A percentile compares a stretch with the other conserved stretches of the same genome.
These are phyloP conservation scores for Trichoderma sp. DNA, from an alignment of 2,329 filamentous ascomycete species.

Conservation along the genomic window DNA sequence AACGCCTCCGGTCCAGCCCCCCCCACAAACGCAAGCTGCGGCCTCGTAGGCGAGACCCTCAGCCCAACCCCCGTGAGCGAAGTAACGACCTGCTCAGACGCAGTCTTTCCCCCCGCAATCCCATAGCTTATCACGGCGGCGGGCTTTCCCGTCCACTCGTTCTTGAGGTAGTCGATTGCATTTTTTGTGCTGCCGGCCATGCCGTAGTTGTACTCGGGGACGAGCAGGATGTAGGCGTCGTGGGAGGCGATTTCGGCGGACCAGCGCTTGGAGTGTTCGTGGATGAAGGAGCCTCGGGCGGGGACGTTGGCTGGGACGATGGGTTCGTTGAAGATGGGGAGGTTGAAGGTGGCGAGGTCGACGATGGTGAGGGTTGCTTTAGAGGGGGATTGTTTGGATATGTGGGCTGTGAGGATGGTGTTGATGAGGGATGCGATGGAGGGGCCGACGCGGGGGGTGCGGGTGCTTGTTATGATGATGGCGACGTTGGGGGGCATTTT, in stretches of 20 bases:
- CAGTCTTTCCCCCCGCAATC: conserved; percentile 42
- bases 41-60: conserved; percentile 6
- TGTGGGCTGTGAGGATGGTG: not conserved
- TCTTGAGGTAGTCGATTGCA: conserved; percentile 60
- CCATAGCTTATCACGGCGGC: conserved; percentile 58
- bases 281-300: conserved; percentile 37
- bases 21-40: conserved; percentile 15
- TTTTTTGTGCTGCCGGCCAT: conserved; percentile 59
- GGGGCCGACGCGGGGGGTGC: conserved; percentile 24
- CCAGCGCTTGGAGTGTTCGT: conserved; percentile 48
- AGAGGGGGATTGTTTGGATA: not conserved
- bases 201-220: conserved; percentile 57
- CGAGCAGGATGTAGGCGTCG: conserved; percentile 50
- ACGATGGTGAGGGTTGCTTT: conserved; percentile 34
- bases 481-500: conserved; percentile 23
- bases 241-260: conserved; percentile 45
- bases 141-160: conserved; percentile 60
- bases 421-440: conserved; percentile 16
- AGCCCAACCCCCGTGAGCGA: conserved; percentile 12
- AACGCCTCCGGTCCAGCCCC: conserved; percentile 15
- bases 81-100: conserved; percentile 17
- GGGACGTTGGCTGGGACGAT: conserved; percentile 44
- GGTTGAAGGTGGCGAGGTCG: conserved; percentile 44
- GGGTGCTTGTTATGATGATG: conserved; percentile 26
- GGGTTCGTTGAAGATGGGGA: conserved; percentile 49